Evolutionary conservation across 345 rosid species (phyloP).

Genomic region (Pugionium cornutum): DNA sequence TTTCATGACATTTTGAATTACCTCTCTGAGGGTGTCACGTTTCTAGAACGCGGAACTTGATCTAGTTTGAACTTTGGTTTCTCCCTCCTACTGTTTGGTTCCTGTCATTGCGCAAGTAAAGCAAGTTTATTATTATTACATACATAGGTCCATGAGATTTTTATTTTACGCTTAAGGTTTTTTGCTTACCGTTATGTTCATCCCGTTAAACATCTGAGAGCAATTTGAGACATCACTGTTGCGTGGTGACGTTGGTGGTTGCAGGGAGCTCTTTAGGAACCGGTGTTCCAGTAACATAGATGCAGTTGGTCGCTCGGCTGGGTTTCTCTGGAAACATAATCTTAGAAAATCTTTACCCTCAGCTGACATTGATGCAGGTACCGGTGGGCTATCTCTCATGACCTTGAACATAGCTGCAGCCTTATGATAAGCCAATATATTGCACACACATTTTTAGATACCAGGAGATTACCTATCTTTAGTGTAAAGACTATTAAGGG

Average conservation of each 20-base stretch:
- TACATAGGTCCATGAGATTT: not conserved
- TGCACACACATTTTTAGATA: conserved; percentile 7
- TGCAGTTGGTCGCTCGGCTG: conserved; percentile 85
- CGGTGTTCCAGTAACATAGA: conserved; percentile 72
- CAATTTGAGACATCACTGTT: conserved; percentile 43
- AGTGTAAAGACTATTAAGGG: not conserved
- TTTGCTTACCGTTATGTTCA: conserved; percentile 53
- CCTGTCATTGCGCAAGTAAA: conserved; percentile 43
- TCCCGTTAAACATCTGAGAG: conserved; percentile 43
- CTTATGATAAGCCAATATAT: conserved; percentile 44
- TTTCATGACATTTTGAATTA: conserved; percentile 21
- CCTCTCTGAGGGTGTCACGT: conserved; percentile 51
- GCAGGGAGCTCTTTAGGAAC: conserved; percentile 54
- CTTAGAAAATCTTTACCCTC: conserved; percentile 89
- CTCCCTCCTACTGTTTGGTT: conserved; percentile 46
- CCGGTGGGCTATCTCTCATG: conserved; percentile 73
- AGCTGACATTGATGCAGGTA: conserved; percentile 74
- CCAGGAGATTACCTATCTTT: not conserved
- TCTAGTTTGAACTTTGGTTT: conserved; percentile 48
- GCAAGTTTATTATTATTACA: not conserved
- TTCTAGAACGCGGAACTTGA: conserved; percentile 41
- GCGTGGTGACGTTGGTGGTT: conserved; percentile 36
- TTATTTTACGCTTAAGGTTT: not conserved
- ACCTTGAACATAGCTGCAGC: conserved; percentile 98
- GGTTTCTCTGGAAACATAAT: conserved; percentile 80